These are phyloP conservation scores for Aureobasidium leucospermi DNA, from an alignment of 2,329 filamentous ascomycete species.

Conservation along the genomic window DNA sequence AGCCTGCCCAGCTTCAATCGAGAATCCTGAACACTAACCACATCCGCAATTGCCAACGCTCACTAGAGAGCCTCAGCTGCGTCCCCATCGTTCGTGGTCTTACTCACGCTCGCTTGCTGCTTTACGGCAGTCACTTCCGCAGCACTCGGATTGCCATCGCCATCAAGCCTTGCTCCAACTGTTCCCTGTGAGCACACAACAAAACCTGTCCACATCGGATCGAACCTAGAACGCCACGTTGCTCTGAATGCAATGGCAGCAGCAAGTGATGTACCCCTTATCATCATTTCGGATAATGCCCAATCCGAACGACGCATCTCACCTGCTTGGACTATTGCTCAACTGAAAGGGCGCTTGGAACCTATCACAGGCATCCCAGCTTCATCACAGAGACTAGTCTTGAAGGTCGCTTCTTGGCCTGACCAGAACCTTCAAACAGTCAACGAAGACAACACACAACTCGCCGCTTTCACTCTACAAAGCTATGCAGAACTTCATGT, in stretches of 20 bases:
- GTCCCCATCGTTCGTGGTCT: background rate
- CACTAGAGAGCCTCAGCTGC: background rate
- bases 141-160: background rate
- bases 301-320: constrained; percentile 85
- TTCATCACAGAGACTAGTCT: constrained; percentile 63
- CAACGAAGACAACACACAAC: constrained; percentile 63
- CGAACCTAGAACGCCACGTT: background rate
- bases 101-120: background rate
- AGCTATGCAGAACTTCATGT: constrained; percentile 75
- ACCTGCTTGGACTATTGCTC: constrained; percentile 80
- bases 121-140: background rate
- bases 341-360: constrained; percentile 82
- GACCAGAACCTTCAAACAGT: constrained; percentile 58
- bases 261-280: constrained; percentile 67
- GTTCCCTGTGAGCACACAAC: background rate
- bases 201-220: background rate
- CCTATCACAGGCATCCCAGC: constrained; percentile 88
- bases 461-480: constrained; percentile 59
- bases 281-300: constrained; percentile 67
- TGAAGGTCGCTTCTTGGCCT: constrained; percentile 59
- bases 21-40: background rate
- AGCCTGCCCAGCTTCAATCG: background rate
- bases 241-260: constrained; percentile 12
- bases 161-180: background rate
- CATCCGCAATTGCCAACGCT: background rate